Evolutionary conservation across 805 yeast species (phyloP), one percentile per base, ranked within the genome.

Genomic region (Lipomyces kockii): DNA sequence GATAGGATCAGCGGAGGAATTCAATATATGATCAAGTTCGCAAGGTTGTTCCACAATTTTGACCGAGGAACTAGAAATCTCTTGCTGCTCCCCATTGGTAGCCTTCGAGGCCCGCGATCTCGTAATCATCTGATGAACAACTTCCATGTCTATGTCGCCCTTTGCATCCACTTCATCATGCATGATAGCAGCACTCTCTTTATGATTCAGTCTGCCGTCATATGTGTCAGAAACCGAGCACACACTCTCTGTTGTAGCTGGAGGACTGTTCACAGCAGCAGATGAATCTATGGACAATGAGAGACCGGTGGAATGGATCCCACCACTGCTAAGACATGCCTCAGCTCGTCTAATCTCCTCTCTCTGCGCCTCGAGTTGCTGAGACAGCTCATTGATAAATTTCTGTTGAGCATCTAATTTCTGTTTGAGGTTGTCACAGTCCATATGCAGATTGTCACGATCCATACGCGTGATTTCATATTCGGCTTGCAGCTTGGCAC

Each of bases 211-310:
- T 57, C 52, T 8, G n/a, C 58, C 61, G n/a, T 29, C 37, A 12
- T 12, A 51, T 46, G 9, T 17, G n/a, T 63, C 66, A n/a, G 63
- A 59, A 5, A 17, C 39, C 32, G 61, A 58, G 12, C 51, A 25
- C 29, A 27, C 51, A 27, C 61, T 52, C 53, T 58, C 66, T 22
- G 66, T 54, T 14, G 66, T 63, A 2, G 66, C 60, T 17, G 66
- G 66, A 7, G 66, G 66, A 63, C 66, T 63, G 37, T 63, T 54
- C 14, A 63, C 66, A 3, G 57, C 60, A 20, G 66, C 62, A 11
- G 53, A 35, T 37, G 17, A 43, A 17, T 43, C 49, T 8, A 43
- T 17, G 3, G 49, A 17, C 49, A 17, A 17, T n/a, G 46, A 32
- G n/a, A 25, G 25, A 9, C 35, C 29, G 22, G 51, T 49, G 46